A percentile compares a stretch with the other conserved stretches of the same genome.
Evolutionary conservation across 306 rosid genomes (phyloP).

Genomic region (Glycine latifolia): DNA sequence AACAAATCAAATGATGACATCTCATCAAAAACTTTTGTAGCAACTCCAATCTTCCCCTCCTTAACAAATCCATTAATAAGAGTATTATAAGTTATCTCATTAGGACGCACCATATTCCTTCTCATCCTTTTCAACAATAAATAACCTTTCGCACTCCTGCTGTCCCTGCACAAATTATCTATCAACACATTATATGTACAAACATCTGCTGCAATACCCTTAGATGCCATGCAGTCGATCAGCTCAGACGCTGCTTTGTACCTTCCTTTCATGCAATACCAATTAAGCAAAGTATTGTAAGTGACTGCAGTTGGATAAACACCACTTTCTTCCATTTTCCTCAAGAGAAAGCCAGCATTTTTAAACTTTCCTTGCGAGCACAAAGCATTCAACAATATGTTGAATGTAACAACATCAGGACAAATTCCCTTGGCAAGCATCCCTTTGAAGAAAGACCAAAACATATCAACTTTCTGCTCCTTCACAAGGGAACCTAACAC

Average conservation of each 20-base stretch:
- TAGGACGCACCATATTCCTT: constrained; percentile 68
- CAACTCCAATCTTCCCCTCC: constrained; percentile 78
- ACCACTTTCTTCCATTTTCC: constrained; percentile 72
- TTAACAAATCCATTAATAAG: constrained; percentile 78
- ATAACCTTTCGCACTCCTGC: constrained; percentile 75
- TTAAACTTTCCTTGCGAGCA: constrained; percentile 70
- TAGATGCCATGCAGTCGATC: no score
- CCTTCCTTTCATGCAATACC: constrained; percentile 79
- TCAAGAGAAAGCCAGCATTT: no score
- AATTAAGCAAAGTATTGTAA: constrained; percentile 76
- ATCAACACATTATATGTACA: no score
- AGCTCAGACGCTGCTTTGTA: constrained; percentile 64
- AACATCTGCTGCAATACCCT: no score
- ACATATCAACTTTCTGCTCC: no score
- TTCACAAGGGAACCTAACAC: no score
- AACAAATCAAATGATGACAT: constrained; percentile 60
- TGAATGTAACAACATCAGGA: constrained; percentile 72
- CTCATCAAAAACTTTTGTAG: constrained; percentile 70
- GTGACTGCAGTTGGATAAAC: constrained; percentile 63
- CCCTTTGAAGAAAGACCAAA: no score
- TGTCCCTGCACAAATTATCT: constrained; percentile 68
- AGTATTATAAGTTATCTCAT: constrained; percentile 70
- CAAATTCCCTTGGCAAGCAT: constrained; percentile 55
- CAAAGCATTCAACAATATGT: constrained; percentile 66
- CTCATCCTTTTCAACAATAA: constrained; percentile 76